These are phyloP conservation scores for Pythium oligandrum DNA, from an alignment of 352 stramenopile genomes.

Conservation along the genomic window DNA sequence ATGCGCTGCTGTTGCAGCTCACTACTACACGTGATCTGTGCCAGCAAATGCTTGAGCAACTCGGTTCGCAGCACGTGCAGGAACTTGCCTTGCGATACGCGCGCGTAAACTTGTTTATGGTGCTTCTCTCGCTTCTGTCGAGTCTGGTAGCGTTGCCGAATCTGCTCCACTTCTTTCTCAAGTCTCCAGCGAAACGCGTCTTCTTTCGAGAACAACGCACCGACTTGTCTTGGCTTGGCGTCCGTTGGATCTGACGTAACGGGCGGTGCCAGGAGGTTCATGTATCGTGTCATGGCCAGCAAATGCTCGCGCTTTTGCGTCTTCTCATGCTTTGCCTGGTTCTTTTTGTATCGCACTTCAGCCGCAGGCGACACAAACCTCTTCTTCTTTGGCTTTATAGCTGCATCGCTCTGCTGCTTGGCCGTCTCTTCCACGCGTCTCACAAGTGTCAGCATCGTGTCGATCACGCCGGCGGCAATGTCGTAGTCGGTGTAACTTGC, in stretches of 20 bases:
- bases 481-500: conserved; percentile 24
- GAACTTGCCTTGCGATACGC: conserved; percentile 40
- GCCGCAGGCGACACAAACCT: conserved; percentile 48
- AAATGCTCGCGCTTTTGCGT: conserved; percentile 33
- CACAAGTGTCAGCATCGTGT: conserved; percentile 35
- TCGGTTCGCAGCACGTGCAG: conserved; percentile 40
- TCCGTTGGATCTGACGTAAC: conserved; percentile 7
- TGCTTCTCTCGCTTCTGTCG: conserved; percentile 34
- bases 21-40: conserved; percentile 40
- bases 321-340: conserved; percentile 33
- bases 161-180: conserved; percentile 36
- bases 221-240: conserved; percentile 23
- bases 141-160: conserved; percentile 29
- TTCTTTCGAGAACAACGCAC: conserved; percentile 43
- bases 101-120: conserved; percentile 30
- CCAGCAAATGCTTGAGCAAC: conserved; percentile 39
- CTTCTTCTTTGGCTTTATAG: conserved; percentile 16
- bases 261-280: conserved; percentile 31
- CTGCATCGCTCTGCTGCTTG: background rate
- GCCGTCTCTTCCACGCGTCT: conserved; percentile 23
- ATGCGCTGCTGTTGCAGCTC: conserved; percentile 57
- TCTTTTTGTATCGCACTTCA: conserved; percentile 42
- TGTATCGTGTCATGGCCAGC: conserved; percentile 28
- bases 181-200: conserved; percentile 42
- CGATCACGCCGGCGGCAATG: conserved; percentile 43